Conservation (phyloP, 352 stramenopile genomes). For the Globisporangium sylvaticum region DNA sequence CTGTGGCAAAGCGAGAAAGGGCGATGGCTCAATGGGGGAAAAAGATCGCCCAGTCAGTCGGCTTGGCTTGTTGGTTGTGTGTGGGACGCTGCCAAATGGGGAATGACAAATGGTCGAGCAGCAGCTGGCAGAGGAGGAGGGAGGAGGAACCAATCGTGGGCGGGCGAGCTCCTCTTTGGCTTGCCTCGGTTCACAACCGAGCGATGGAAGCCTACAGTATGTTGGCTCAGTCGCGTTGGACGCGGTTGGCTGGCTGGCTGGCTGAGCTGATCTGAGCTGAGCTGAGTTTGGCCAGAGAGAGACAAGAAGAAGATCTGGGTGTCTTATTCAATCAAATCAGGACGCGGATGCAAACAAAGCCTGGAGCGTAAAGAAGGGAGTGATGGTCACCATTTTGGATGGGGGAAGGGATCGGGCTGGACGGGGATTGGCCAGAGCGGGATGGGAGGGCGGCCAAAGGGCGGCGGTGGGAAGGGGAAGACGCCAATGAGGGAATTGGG, state of each 20-base stretch:
- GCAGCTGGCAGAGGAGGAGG: constrained; percentile 37
- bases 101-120: constrained; percentile 67
- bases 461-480: not conserved
- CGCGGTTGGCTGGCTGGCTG: not conserved
- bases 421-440: not conserved
- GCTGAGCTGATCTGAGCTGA: too few relatives aligned
- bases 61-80: constrained; percentile 15
- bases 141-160: not conserved
- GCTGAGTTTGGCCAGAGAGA: not conserved
- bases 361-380: not conserved
- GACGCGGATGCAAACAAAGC: not conserved
- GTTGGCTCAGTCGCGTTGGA: not conserved
- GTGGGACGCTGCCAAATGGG: constrained; percentile 56
- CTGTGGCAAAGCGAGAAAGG: not conserved
- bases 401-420: not conserved
- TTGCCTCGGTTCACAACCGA: too few relatives aligned
- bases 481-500: not conserved
- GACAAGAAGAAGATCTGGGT: not conserved
- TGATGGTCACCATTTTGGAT: not conserved
- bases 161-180: not conserved
- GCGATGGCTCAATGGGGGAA: not conserved
- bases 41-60: not conserved
- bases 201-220: too few relatives aligned
- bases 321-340: not conserved
- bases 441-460: not conserved